Evolutionary conservation across 768 basidiomycete species (phyloP), one percentile per base, ranked within the genome.

Genomic region (Rhodotorula toruloides): DNA sequence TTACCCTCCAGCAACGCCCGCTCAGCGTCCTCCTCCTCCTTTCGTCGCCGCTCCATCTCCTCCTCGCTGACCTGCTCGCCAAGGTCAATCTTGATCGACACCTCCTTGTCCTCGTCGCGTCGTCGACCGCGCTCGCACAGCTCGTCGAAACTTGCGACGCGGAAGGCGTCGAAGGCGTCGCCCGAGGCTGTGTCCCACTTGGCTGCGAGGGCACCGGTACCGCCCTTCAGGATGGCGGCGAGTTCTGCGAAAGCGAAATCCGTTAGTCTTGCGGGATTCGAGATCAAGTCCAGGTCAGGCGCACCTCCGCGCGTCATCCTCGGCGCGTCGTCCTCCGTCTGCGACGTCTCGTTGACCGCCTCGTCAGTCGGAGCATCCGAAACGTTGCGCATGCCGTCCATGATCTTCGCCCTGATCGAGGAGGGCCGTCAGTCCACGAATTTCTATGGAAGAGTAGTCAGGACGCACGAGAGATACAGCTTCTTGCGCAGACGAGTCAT

Each of bases 401-500:
- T 85, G 67, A 86, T 81, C 74, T 86, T 86, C 54, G 84, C 70
- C 8, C 58, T 58, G 58, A 9, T 34, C 13, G 31, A 11, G 11
- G 8, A 8, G 44, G 44, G 8, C 3, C 4, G 44, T 36, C 14
- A 57, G 56, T 13, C 7, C 31, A 9, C 14, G 42, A 6, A 40
- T 10, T 40, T 40, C 10, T 40, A 19, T 40, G 6, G 10, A 2
- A 11, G 43, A 31, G 32, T 27, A 22, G 25, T 3, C 31, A 21
- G 11, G 29, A 47, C 56, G 43, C 21, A 57, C 2, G 85, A 85
- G 8, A 86, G 79, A 75, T 85, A 86, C 11, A 88, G 79, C 76
- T 89, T 89, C 58, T 84, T 83, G 50, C 86, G 84, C 58, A 87
- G 82, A 39, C 86, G 81, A 67, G 86, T 84, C 46, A 88, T 80